Evolutionary conservation across 2,329 filamentous ascomycete genomes (phyloP).

Genomic region (Tolypocladium album): DNA sequence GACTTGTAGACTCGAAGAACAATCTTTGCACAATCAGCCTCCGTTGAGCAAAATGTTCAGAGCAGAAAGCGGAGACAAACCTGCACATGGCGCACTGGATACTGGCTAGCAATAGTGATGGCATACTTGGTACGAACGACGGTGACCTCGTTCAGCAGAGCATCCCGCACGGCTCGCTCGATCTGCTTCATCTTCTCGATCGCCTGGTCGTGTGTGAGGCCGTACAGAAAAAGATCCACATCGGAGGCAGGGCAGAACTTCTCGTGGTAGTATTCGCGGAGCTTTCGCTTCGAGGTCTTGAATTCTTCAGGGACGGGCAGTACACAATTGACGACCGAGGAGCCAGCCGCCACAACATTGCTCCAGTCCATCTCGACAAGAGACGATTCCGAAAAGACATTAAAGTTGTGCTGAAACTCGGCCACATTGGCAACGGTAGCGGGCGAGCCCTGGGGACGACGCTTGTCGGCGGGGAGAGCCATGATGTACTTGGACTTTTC

Average conservation of each 20-base stretch:
- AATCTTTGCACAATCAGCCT: constrained; percentile 39
- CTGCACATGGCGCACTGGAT: constrained; percentile 71
- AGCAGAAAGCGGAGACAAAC: constrained; percentile 15
- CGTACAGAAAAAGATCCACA: constrained; percentile 79
- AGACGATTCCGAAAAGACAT: constrained; percentile 70
- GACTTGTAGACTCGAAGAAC: constrained; percentile 79
- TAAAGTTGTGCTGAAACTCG: constrained; percentile 71
- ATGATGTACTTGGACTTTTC: constrained; percentile 61
- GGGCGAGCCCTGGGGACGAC: constrained; percentile 50
- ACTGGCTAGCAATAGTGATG: constrained; percentile 75
- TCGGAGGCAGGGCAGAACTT: constrained; percentile 74
- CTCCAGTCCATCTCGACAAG: constrained; percentile 69
- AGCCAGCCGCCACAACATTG: constrained; percentile 74
- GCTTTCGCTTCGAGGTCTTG: constrained; percentile 48
- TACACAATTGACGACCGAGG: constrained; percentile 68
- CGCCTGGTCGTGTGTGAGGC: constrained; percentile 64
- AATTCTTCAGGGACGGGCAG: constrained; percentile 57
- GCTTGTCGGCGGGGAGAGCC: constrained; percentile 49
- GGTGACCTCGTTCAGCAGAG: constrained; percentile 72
- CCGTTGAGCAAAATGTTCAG: too few relatives aligned
- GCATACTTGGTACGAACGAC: constrained; percentile 80
- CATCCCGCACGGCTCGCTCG: constrained; percentile 62
- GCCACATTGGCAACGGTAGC: constrained; percentile 57
- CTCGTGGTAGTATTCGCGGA: constrained; percentile 71
- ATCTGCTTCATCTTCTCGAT: constrained; percentile 78